Evolutionary conservation across 148 eudicot species (phyloP).

Genomic region (Silene conica): DNA sequence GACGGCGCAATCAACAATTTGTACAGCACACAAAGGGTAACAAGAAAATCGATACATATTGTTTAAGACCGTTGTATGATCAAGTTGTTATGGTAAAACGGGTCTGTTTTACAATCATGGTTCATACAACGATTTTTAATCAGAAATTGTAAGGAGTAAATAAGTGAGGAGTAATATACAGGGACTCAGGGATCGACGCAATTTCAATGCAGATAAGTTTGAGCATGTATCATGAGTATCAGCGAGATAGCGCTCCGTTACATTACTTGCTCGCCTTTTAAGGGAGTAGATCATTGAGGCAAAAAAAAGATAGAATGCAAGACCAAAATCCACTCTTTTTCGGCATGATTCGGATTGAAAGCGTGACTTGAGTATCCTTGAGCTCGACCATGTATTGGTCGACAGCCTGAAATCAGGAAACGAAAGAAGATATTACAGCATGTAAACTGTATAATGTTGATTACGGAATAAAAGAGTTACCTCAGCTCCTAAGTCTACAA

Average conservation of each 20-base stretch:
- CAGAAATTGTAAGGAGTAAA: not conserved
- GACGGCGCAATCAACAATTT: constrained; percentile 8
- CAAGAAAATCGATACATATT: not conserved
- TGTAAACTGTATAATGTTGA: no score
- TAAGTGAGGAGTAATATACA: not conserved
- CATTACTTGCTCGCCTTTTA: not conserved
- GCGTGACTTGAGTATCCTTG: constrained; percentile 31
- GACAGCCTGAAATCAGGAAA: constrained; percentile 45
- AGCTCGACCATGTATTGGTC: constrained; percentile 55
- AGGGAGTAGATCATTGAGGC: constrained; percentile 21
- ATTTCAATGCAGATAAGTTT: not conserved
- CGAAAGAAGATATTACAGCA: constrained; percentile 4
- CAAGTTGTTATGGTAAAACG: no score
- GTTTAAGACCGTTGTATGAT: not conserved
- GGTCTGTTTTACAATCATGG: not conserved
- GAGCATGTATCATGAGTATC: not conserved
- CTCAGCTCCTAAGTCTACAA: constrained; percentile 54
- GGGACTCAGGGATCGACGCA: no score
- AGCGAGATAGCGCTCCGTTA: not conserved
- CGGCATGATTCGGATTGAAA: constrained; percentile 20
- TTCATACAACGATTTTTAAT: not conserved
- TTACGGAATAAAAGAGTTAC: no score
- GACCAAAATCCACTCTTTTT: constrained; percentile 50
- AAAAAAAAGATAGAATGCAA: constrained; percentile 35
- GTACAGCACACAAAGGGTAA: constrained; percentile 15